These are phyloP conservation scores for Pecoramyces ruminantium DNA, from an alignment of 192 early-diverging fungal species.

Conservation along the genomic window DNA sequence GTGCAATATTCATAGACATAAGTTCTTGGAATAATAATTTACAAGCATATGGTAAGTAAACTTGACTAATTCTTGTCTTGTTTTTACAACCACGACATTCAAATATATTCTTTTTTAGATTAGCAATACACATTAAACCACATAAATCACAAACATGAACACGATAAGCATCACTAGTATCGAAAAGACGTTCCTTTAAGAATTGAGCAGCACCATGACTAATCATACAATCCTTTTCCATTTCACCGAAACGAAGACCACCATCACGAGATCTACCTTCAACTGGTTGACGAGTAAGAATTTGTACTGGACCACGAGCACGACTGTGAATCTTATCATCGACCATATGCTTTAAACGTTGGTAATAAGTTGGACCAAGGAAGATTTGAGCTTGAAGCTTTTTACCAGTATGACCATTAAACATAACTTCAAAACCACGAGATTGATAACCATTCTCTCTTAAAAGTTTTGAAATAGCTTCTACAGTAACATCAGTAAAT, in stretches of 20 bases:
- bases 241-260: conserved; percentile 98
- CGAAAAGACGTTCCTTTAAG: conserved; percentile 95
- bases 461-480: conserved; percentile 71
- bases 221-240: conserved; percentile 99
- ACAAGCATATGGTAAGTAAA: conserved; percentile 94
- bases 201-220: conserved; percentile 87
- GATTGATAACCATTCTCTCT: conserved; percentile 69
- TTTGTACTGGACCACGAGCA: conserved; percentile 91
- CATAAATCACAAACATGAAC: conserved; percentile 99
- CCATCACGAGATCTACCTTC: conserved; percentile 95
- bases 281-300: conserved; percentile 93
- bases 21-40: conserved; percentile 97
- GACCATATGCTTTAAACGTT: conserved; percentile 99
- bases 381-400: conserved; percentile 90
- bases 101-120: conserved; percentile 84
- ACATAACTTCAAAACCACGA: conserved; percentile 81
- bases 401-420: conserved; percentile 87
- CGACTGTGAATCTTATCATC: conserved; percentile 97
- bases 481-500: conserved; percentile 94
- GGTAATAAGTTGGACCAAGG: conserved; percentile 97
- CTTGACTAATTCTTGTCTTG: conserved; percentile 87
- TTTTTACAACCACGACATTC: conserved; percentile 88
- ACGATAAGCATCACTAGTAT: conserved; percentile 92
- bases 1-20: conserved; percentile 99
- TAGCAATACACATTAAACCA: conserved; percentile 90